These are phyloP conservation scores for Tylopilus rubrobrunneus DNA, from an alignment of 768 basidiomycete species.

Conservation along the genomic window DNA sequence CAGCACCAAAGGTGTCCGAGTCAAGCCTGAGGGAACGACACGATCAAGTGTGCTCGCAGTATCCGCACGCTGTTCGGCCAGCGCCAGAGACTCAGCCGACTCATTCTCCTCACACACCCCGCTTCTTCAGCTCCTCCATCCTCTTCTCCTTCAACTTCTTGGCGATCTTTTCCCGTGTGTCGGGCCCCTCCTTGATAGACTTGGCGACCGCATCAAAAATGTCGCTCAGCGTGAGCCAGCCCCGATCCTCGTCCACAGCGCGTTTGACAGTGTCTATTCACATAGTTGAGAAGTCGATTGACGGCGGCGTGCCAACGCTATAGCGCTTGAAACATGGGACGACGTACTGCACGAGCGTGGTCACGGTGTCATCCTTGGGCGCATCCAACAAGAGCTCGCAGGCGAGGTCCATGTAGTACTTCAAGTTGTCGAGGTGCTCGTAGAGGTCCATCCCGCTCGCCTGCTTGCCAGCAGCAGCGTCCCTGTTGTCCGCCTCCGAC, in stretches of 20 bases:
- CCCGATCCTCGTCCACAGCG: constrained; percentile 72
- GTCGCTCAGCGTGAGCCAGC: constrained; percentile 70
- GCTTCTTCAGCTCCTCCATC: constrained; percentile 61
- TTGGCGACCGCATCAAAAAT: constrained; percentile 59
- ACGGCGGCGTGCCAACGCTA: constrained; percentile 61
- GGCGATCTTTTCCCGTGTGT: constrained; percentile 59
- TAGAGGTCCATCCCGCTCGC: constrained; percentile 67
- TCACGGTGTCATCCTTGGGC: constrained; percentile 63
- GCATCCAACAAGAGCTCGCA: constrained; percentile 59
- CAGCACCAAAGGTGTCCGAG: constrained; percentile 57
- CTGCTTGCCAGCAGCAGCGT: constrained; percentile 25
- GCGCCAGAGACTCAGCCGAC: constrained; percentile 42
- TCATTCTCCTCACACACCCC: constrained; percentile 62
- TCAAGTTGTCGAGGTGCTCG: constrained; percentile 66
- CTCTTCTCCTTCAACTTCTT: constrained; percentile 55
- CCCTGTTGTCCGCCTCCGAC: constrained; percentile 4
- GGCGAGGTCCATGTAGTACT: constrained; percentile 59
- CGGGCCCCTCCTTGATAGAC: constrained; percentile 44
- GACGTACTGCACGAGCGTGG: constrained; percentile 66
- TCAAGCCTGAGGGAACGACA: constrained; percentile 62
- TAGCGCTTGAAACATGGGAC: constrained; percentile 70
- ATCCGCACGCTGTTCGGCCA: constrained; percentile 69
- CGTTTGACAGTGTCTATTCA: constrained; percentile 72
- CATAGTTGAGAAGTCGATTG: constrained; percentile 71
- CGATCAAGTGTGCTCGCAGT: constrained; percentile 68